Percentiles rank a stretch among this genome's conserved stretches.
These are phyloP conservation scores for Coffea humblotiana DNA, from an alignment of 305 asterid genomes.

Conservation along the genomic window DNA sequence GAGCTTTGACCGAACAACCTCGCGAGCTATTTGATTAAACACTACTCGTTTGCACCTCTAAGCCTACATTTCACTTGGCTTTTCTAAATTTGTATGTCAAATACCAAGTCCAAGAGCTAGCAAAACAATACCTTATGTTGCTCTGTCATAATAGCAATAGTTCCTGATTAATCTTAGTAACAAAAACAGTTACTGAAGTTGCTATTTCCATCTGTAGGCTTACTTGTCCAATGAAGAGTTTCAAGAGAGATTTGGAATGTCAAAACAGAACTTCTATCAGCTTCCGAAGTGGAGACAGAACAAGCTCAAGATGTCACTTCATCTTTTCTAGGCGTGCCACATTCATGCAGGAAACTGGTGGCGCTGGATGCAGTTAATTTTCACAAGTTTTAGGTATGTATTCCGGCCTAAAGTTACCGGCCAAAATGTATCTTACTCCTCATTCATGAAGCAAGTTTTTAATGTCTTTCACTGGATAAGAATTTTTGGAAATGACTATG, in stretches of 20 bases:
- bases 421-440: not conserved
- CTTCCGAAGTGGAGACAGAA: conserved; percentile 86
- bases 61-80: not conserved
- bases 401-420: not conserved
- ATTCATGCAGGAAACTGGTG: not conserved
- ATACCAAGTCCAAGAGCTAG: not conserved
- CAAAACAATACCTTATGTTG: not conserved
- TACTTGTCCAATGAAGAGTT: conserved; percentile 65
- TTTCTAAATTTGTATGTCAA: not conserved
- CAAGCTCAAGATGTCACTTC: conserved; percentile 69
- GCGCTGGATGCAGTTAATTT: not conserved
- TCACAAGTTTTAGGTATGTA: not conserved
- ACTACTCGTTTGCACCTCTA: too few relatives aligned
- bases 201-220: conserved; percentile 37
- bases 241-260: conserved; percentile 63
- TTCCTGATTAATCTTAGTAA: not conserved
- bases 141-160: not conserved
- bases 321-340: conserved; percentile 43
- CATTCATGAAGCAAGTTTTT: not conserved
- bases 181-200: not conserved
- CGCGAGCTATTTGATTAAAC: too few relatives aligned
- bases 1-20: too few relatives aligned
- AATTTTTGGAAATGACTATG: not conserved
- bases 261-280: conserved; percentile 53
- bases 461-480: not conserved